These are phyloP conservation scores for Mycena latifolia DNA, from an alignment of 768 basidiomycete species.

Conservation along the genomic window DNA sequence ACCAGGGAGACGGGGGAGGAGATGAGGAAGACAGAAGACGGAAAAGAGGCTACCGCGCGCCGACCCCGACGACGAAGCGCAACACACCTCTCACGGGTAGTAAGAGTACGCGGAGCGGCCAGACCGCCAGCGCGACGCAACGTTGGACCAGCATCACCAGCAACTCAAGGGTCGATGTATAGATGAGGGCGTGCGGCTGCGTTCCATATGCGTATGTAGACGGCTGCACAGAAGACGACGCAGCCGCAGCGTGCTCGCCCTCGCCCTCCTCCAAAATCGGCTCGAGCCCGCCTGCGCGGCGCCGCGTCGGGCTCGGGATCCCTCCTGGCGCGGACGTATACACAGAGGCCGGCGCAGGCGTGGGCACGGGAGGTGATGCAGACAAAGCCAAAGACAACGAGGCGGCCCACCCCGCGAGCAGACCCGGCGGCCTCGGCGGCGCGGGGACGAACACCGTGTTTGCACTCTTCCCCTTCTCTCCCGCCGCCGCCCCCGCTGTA, in stretches of 20 bases:
- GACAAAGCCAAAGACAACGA: neutral
- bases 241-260: neutral
- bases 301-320: too few relatives aligned
- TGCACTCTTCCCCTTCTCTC: too few relatives aligned
- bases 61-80: neutral
- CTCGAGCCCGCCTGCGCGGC: constrained; percentile 3
- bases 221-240: neutral
- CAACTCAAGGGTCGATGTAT: too few relatives aligned
- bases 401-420: constrained; percentile 6
- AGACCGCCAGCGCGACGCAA: constrained; percentile 5
- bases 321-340: neutral
- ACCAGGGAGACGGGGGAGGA: too few relatives aligned
- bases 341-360: neutral
- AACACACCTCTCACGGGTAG: constrained; percentile 8
- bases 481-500: too few relatives aligned
- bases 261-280: constrained; percentile 27
- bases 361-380: neutral
- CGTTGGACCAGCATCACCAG: neutral
- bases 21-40: too few relatives aligned
- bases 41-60: neutral
- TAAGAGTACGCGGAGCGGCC: constrained; percentile 3
- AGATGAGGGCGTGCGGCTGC: neutral
- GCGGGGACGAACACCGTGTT: constrained; percentile 26
- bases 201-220: too few relatives aligned
- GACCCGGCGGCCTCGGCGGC: neutral